Evolutionary conservation across 306 rosid species (phyloP).

Genomic region (Herpetospermum pedunculosum): DNA sequence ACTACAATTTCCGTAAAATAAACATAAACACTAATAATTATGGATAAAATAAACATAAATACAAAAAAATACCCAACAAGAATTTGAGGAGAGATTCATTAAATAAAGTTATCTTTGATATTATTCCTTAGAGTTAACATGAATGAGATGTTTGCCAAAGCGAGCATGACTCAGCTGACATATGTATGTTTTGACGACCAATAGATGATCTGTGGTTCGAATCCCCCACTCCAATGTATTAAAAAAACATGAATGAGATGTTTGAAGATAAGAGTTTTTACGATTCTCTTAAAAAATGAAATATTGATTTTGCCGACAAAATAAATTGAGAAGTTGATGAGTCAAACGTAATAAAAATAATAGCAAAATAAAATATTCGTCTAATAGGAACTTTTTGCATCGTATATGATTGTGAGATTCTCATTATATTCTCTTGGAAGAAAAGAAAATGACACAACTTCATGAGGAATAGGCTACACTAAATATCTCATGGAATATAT

Average conservation of each 20-base stretch:
- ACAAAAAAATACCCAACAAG: background rate
- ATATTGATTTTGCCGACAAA: background rate
- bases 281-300: background rate
- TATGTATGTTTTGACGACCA: no score
- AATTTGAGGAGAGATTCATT: background rate
- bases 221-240: no score
- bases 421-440: background rate
- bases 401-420: slow-evolving; percentile 4
- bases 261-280: background rate
- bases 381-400: background rate
- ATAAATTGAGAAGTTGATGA: background rate
- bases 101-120: background rate
- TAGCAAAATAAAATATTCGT: background rate
- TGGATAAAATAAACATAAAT: background rate
- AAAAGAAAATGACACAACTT: background rate
- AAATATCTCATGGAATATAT: background rate
- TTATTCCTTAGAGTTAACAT: background rate
- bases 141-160: no score
- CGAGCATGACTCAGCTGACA: no score
- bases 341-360: background rate
- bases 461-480: background rate
- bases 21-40: no score
- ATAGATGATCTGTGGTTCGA: no score
- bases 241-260: background rate
- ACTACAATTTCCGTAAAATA: no score